phyloP scores from a whole-genome alignment of 1,284 basidiomycete species.

The Trametes versicolor region DNA sequence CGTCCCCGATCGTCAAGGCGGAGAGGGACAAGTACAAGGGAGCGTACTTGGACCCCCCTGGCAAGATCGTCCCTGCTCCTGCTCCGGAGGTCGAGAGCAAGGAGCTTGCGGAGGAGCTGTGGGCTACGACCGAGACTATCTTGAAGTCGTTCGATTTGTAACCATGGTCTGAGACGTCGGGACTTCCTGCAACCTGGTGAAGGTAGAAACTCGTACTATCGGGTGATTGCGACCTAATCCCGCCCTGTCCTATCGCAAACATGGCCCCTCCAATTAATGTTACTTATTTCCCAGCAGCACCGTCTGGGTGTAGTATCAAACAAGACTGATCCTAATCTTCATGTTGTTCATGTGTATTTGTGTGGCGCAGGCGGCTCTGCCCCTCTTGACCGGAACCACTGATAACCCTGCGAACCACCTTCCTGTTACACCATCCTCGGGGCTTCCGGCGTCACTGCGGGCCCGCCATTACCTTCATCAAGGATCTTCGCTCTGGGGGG shows the following conservation, averaged over 20 bases:
- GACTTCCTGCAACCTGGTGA: no score
- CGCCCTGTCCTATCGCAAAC: no score
- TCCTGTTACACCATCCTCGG: conserved; percentile 6
- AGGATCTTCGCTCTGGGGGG: not conserved
- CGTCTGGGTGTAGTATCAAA: no score
- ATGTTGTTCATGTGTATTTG: no score
- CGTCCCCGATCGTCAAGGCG: no score
- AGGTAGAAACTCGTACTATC: no score
- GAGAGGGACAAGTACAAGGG: conserved; percentile 56
- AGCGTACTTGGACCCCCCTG: conserved; percentile 53
- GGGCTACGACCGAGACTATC: conserved; percentile 52
- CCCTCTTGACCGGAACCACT: not conserved
- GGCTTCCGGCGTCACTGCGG: not conserved
- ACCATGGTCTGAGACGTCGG: no score
- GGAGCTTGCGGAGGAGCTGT: conserved; percentile 55
- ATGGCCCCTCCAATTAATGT: no score
- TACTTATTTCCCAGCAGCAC: no score
- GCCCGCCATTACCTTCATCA: not conserved
- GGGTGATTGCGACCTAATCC: no score
- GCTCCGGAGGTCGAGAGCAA: conserved; percentile 45
- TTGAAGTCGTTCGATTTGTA: conserved; percentile 36
- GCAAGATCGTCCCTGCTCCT: conserved; percentile 44
- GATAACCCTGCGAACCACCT: conserved; percentile 1
- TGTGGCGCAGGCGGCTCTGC: no score
- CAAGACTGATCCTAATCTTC: no score